phyloP scores from a whole-genome alignment of 164 flowering plant genomes.

The Kalanchoe fedtschenkoi region DNA sequence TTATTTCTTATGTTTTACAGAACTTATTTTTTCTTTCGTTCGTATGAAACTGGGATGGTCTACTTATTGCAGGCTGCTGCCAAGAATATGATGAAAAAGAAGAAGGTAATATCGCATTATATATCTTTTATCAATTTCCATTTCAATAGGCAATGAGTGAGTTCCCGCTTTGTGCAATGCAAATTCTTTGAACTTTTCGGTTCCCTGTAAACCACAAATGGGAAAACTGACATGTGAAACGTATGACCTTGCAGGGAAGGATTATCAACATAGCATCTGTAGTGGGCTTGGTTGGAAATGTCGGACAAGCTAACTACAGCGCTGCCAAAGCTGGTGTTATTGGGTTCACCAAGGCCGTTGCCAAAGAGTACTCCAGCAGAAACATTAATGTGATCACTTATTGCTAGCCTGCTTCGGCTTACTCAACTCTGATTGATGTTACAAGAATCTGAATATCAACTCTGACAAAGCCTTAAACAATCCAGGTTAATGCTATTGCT shows the following conservation, averaged over 20 bases:
- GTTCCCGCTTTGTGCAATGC: background rate
- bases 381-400: slow-evolving; percentile 54
- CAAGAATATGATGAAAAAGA: slow-evolving; percentile 12
- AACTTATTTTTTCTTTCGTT: background rate
- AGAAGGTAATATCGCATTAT: slow-evolving; percentile 8
- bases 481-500: slow-evolving; percentile 87
- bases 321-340: slow-evolving; percentile 99
- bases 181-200: background rate
- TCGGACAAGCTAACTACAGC: slow-evolving; percentile 95
- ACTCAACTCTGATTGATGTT: background rate
- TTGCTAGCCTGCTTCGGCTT: background rate
- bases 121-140: too few species aligned
- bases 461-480: background rate
- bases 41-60: background rate
- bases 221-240: too few species aligned
- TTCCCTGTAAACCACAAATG: too few species aligned
- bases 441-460: background rate
- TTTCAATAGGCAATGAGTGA: background rate
- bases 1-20: background rate
- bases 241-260: slow-evolving; percentile 53
- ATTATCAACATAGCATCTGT: slow-evolving; percentile 88
- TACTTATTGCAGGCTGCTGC: slow-evolving; percentile 10
- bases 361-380: slow-evolving; percentile 85
- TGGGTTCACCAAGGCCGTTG: slow-evolving; percentile 85
- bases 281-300: slow-evolving; percentile 87